Percentiles rank a stretch among this genome's conserved stretches.
Conservation (phyloP, 1,284 basidiomycete species). For the Boletus hoseneyae region DNA sequence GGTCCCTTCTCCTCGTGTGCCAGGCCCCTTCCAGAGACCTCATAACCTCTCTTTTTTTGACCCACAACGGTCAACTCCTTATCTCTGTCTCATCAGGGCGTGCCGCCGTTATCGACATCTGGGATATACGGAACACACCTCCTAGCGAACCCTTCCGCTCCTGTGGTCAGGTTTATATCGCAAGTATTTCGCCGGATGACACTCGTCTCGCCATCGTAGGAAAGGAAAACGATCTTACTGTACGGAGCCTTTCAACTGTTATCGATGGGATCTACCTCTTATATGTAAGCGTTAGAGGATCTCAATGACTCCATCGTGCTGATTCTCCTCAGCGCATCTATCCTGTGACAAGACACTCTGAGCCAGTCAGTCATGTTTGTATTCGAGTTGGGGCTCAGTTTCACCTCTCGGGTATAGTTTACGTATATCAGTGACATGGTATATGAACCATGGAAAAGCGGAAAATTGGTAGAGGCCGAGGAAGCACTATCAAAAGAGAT, state of each 20-base stretch:
- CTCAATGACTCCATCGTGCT: background rate
- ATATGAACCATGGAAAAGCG: too few species aligned
- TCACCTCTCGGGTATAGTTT: background rate
- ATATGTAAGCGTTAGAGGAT: too few species aligned
- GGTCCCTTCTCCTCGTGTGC: background rate
- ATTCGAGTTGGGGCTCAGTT: background rate
- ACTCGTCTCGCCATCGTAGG: background rate
- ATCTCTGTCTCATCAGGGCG: conserved; percentile 10
- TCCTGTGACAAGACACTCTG: background rate
- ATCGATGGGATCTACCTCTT: background rate
- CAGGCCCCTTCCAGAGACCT: background rate
- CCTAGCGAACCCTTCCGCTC: background rate
- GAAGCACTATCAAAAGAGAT: too few species aligned
- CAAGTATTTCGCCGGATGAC: conserved; percentile 4
- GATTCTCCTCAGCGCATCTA: conserved; percentile 1
- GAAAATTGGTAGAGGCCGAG: too few species aligned
- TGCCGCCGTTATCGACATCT: conserved; percentile 5
- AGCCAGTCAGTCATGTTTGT: too few species aligned
- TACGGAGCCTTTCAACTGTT: background rate
- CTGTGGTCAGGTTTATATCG: background rate
- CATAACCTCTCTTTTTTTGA: conserved; percentile 5
- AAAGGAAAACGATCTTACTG: background rate
- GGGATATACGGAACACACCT: conserved; percentile 3
- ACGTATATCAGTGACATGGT: too few species aligned
- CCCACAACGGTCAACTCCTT: conserved; percentile 9